Percentiles rank a stretch among this genome's conserved stretches.
Evolutionary conservation across 1,284 basidiomycete genomes (phyloP).

Genomic region (Malassezia pachydermatis): DNA sequence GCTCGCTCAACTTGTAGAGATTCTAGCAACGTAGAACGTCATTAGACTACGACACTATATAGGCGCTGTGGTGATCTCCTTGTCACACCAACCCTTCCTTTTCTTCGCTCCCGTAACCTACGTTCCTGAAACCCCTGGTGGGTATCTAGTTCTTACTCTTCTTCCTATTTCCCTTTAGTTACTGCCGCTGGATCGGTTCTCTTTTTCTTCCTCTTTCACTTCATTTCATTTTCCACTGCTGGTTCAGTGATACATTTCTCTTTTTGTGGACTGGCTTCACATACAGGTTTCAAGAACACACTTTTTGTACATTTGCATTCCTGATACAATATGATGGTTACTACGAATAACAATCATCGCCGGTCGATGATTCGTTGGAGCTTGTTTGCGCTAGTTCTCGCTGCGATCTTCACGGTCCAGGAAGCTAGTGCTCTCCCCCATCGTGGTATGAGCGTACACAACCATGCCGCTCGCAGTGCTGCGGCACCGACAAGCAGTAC

Average conservation of each 20-base stretch:
- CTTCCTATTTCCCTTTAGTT: neutral
- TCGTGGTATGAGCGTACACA: neutral
- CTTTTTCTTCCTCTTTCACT: slow-evolving; percentile 5
- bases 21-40: no score
- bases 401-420: slow-evolving; percentile 3
- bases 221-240: slow-evolving; percentile 3
- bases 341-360: slow-evolving; percentile 5
- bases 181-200: slow-evolving; percentile 14
- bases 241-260: slow-evolving; percentile 9
- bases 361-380: slow-evolving; percentile 10
- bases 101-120: neutral
- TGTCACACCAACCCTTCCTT: neutral
- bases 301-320: slow-evolving; percentile 1
- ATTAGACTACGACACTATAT: no score
- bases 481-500: neutral
- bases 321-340: slow-evolving; percentile 8
- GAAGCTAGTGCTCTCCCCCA: slow-evolving; percentile 4
- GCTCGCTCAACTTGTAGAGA: no score
- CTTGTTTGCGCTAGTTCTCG: slow-evolving; percentile 3
- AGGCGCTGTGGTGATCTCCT: no score
- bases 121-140: neutral
- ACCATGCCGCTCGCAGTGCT: neutral
- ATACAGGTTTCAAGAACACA: no score
- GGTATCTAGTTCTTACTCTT: neutral
- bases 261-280: slow-evolving; percentile 6